A percentile compares a stretch with the other conserved stretches of the same genome.
phyloP scores from a whole-genome alignment of 768 basidiomycete genomes.

The Candolleomyces aberdarensis region DNA sequence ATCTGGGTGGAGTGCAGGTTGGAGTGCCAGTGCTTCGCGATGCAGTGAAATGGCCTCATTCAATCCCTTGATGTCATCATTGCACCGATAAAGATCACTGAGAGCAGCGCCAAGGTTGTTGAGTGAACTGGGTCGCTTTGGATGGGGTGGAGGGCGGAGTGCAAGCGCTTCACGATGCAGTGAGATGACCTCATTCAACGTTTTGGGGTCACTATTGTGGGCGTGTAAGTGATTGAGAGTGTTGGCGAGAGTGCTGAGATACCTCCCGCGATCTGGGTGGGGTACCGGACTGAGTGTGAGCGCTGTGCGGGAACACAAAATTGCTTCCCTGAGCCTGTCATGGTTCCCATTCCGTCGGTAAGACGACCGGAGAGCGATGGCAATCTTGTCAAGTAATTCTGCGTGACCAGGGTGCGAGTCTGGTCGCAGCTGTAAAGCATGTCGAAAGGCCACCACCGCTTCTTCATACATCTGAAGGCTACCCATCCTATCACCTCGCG shows the following conservation, averaged over 20 bases:
- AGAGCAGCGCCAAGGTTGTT: neutral
- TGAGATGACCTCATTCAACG: no score
- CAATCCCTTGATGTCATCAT: no score
- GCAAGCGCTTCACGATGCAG: no score
- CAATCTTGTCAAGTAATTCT: neutral
- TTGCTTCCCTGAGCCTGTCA: neutral
- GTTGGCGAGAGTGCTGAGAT: no score
- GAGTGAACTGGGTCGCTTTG: neutral
- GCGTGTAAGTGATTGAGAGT: no score
- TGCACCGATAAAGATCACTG: no score
- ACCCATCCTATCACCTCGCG: no score
- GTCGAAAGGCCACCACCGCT: neutral
- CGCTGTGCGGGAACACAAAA: no score
- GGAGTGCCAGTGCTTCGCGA: constrained; percentile 9
- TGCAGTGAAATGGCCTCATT: constrained; percentile 9
- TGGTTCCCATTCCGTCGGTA: neutral
- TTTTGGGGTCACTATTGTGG: no score
- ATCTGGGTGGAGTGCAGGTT: constrained; percentile 7
- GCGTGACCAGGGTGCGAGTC: no score
- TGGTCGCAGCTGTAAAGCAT: neutral
- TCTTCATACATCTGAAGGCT: neutral
- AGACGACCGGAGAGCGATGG: neutral
- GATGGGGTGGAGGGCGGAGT: neutral
- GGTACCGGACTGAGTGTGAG: no score
- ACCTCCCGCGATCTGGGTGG: no score